These are phyloP conservation scores for Arthrobotrys iridis DNA, from an alignment of 2,329 filamentous ascomycete species.

Conservation along the genomic window DNA sequence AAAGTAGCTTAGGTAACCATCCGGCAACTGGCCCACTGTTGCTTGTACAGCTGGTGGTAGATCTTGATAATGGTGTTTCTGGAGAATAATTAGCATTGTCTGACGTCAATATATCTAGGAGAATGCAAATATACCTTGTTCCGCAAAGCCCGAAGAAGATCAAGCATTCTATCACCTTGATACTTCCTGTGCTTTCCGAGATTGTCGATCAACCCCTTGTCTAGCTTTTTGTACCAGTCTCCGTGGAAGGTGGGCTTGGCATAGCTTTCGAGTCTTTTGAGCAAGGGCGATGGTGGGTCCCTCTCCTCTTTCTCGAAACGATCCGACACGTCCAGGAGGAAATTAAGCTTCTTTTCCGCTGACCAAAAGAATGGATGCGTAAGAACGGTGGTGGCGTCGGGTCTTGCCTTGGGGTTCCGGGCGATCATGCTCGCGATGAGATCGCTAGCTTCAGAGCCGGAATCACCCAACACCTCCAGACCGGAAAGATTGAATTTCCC, in stretches of 20 bases:
- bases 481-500: slow-evolving; percentile 77
- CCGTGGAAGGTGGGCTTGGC: slow-evolving; percentile 69
- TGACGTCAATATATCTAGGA: neutral
- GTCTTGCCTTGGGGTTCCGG: slow-evolving; percentile 71
- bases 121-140: slow-evolving; percentile 71
- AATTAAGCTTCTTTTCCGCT: slow-evolving; percentile 84
- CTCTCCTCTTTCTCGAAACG: slow-evolving; percentile 85
- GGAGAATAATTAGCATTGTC: neutral
- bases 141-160: slow-evolving; percentile 84
- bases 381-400: slow-evolving; percentile 81
- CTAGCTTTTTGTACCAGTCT: slow-evolving; percentile 76
- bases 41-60: slow-evolving; percentile 81
- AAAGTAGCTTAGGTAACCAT: slow-evolving; percentile 87
- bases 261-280: slow-evolving; percentile 70
- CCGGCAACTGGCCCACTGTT: slow-evolving; percentile 76
- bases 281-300: slow-evolving; percentile 64
- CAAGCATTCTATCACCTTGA: slow-evolving; percentile 81
- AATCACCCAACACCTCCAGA: slow-evolving; percentile 80
- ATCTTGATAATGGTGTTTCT: slow-evolving; percentile 94
- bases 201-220: slow-evolving; percentile 52
- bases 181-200: slow-evolving; percentile 65
- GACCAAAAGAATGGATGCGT: slow-evolving; percentile 98
- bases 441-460: slow-evolving; percentile 85
- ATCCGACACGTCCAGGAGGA: slow-evolving; percentile 96
- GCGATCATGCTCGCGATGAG: slow-evolving; percentile 83